Conservation (phyloP, 352 stramenopile genomes). For the Pythium plurisporium region DNA sequence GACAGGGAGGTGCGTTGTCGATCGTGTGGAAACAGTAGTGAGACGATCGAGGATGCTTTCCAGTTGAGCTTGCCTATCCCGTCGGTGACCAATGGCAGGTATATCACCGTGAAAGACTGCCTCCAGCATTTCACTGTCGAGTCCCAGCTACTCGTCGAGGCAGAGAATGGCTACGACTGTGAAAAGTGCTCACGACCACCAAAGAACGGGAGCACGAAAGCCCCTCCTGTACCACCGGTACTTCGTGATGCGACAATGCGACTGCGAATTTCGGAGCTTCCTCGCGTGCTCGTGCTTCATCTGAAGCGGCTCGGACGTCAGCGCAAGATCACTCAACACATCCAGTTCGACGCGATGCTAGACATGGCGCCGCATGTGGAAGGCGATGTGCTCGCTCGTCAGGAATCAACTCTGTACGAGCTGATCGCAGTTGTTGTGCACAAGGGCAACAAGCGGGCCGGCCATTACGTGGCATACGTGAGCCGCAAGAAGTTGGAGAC, state of each 20-base stretch:
- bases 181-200: conserved; percentile 49
- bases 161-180: conserved; percentile 70
- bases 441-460: conserved; percentile 62
- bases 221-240: conserved; percentile 17
- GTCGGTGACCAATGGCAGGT: conserved; percentile 9
- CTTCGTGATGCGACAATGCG: conserved; percentile 52
- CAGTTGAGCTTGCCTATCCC: conserved; percentile 59
- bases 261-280: conserved; percentile 41
- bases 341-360: conserved; percentile 49
- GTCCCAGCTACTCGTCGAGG: conserved; percentile 39
- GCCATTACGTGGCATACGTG: conserved; percentile 72
- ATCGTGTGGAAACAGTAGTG: conserved; percentile 42
- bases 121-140: conserved; percentile 45
- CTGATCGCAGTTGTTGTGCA: conserved; percentile 70
- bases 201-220: conserved; percentile 14
- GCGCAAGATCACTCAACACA: conserved; percentile 65
- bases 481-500: conserved; percentile 26
- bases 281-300: conserved; percentile 61
- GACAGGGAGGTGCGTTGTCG: conserved; percentile 39
- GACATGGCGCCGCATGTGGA: conserved; percentile 49
- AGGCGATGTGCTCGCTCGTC: conserved; percentile 3
- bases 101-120: conserved; percentile 29
- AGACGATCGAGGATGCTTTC: conserved; percentile 56
- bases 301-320: conserved; percentile 53
- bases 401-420: conserved; percentile 32